Evolutionary conservation across 2,329 filamentous ascomycete genomes (phyloP).

Genomic region (Emergomyces pasteurianus): DNA sequence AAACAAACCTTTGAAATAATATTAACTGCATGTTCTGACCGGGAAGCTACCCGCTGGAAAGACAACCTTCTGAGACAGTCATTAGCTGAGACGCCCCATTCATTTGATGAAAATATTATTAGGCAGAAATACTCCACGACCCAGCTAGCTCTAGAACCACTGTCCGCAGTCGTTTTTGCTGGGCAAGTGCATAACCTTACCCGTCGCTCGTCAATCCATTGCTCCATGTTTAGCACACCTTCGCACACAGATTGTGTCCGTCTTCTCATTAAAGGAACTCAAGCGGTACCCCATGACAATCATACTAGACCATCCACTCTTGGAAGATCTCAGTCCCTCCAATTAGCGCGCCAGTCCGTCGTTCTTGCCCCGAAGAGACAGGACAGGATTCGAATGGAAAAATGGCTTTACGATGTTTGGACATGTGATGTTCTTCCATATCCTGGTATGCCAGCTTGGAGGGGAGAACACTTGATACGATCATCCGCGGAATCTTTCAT

Average conservation of each 20-base stretch:
- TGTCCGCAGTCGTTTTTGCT: constrained; percentile 59
- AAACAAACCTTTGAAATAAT: constrained; percentile 73
- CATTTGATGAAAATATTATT: constrained; percentile 29
- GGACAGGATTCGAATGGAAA: constrained; percentile 67
- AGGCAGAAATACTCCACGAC: constrained; percentile 11
- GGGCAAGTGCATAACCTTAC: constrained; percentile 49
- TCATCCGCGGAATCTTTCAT: constrained; percentile 78
- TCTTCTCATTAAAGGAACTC: constrained; percentile 12
- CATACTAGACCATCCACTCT: constrained; percentile 6
- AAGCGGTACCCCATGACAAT: constrained; percentile 5
- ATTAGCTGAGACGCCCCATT: constrained; percentile 38
- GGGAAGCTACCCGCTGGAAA: constrained; percentile 73
- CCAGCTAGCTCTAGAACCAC: constrained; percentile 6
- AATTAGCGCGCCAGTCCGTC: constrained; percentile 52
- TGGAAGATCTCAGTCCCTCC: constrained; percentile 49
- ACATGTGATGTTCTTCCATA: constrained; percentile 69
- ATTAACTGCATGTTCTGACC: constrained; percentile 70
- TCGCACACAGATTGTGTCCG: constrained; percentile 6
- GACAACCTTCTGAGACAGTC: constrained; percentile 48
- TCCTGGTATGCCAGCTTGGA: constrained; percentile 62
- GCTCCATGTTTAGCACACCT: constrained; percentile 42
- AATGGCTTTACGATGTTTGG: constrained; percentile 66
- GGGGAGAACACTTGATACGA: constrained; percentile 59
- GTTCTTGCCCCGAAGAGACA: constrained; percentile 62
- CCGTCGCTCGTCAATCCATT: constrained; percentile 59